A percentile compares a stretch with the other conserved stretches of the same genome.
Conservation (phyloP, 2,329 filamentous ascomycete genomes). For the Botrytis sinoallii region DNA sequence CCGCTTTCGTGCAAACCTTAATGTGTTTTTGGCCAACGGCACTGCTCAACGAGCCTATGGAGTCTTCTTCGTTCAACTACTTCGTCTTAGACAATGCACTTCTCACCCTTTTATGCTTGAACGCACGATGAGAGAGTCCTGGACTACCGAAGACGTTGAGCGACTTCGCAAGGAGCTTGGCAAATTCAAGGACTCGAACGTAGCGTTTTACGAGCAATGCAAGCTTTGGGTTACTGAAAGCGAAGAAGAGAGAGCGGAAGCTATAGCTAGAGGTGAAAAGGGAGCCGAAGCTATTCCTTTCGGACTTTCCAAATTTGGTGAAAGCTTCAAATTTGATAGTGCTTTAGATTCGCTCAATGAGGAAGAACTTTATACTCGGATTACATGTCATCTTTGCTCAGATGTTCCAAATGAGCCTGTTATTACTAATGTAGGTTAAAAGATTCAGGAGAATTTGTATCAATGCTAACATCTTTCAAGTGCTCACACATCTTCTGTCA, state of each 20-base stretch:
- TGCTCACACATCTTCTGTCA: constrained; percentile 57
- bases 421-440: constrained; percentile 40
- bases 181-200: constrained; percentile 10
- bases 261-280: constrained; percentile 16
- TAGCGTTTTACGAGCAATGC: constrained; percentile 35
- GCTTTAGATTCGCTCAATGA: constrained; percentile 35
- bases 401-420: constrained; percentile 41
- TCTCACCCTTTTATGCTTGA: constrained; percentile 38
- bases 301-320: constrained; percentile 34
- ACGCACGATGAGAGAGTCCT: constrained; percentile 34
- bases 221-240: constrained; percentile 28
- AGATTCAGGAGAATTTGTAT: background rate
- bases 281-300: constrained; percentile 26
- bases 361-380: constrained; percentile 37
- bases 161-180: constrained; percentile 23
- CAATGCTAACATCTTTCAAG: constrained; percentile 19
- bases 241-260: constrained; percentile 3
- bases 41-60: constrained; percentile 28
- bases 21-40: constrained; percentile 28
- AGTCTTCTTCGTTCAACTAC: constrained; percentile 35
- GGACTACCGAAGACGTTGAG: constrained; percentile 32
- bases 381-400: constrained; percentile 45
- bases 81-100: constrained; percentile 36
- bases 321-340: constrained; percentile 34
- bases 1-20: constrained; percentile 33